phyloP scores from a whole-genome alignment of 2,329 filamentous ascomycete species.

The Magnaporthiopsis incrustans region DNA sequence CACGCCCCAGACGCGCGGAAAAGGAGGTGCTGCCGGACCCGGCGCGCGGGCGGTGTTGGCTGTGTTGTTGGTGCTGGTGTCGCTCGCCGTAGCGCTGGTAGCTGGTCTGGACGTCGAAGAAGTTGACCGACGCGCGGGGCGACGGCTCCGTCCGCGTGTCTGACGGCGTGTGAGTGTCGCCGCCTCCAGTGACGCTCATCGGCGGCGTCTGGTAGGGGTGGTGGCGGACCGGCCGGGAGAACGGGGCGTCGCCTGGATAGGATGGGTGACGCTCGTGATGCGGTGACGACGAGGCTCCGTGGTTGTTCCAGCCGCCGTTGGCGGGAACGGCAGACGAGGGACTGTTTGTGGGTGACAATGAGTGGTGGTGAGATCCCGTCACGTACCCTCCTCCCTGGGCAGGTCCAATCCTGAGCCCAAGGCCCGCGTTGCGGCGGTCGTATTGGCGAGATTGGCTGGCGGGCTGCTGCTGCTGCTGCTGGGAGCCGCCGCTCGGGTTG shows the following conservation, averaged over 20 bases:
- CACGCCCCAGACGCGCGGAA: background rate
- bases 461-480: conserved; percentile 1
- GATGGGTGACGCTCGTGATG: background rate
- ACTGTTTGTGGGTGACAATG: background rate
- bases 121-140: conserved; percentile 22
- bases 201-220: conserved; percentile 5
- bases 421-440: background rate
- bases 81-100: conserved; percentile 20
- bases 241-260: background rate
- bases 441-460: background rate
- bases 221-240: background rate
- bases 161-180: conserved; percentile 24
- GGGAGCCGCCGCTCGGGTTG: conserved; percentile 32
- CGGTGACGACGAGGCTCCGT: background rate
- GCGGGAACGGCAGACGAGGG: background rate
- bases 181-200: conserved; percentile 7
- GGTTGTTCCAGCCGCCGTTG: background rate
- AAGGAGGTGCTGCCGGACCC: conserved; percentile 6
- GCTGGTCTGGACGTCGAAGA: conserved; percentile 22
- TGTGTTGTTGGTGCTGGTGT: conserved; percentile 7
- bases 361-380: too few relatives aligned
- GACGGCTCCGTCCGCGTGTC: conserved; percentile 35
- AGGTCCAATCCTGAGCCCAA: background rate
- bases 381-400: background rate
- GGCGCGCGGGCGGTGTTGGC: conserved; percentile 1